Conservation (phyloP, 2,329 filamentous ascomycete genomes). For the Biscogniauxia mediterranea region DNA sequence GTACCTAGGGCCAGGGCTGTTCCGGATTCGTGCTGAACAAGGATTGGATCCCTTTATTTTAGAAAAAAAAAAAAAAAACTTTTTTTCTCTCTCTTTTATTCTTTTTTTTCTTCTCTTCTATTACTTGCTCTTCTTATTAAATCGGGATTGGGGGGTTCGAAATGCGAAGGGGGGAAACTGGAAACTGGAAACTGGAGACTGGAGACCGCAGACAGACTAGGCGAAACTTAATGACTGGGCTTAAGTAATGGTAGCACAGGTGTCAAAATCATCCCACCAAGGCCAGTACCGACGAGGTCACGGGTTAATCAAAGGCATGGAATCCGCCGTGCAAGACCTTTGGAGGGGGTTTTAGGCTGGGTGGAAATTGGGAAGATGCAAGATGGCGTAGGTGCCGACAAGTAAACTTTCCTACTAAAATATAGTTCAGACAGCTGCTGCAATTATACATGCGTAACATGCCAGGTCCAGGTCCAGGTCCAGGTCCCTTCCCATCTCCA, state of each 20-base stretch:
- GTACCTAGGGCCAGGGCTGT: not conserved
- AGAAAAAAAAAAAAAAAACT: no score
- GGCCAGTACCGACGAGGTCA: not conserved
- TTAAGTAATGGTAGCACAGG: not conserved
- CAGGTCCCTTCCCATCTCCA: no score
- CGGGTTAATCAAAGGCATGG: not conserved
- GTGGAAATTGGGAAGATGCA: not conserved
- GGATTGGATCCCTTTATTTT: not conserved
- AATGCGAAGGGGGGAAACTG: not conserved
- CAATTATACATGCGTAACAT: not conserved
- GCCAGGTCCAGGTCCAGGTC: no score
- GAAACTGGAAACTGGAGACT: not conserved
- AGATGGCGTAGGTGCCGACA: not conserved
- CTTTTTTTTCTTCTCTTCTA: not conserved
- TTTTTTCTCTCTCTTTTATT: not conserved
- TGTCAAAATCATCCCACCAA: not conserved
- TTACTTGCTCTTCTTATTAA: not conserved
- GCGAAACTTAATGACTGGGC: not conserved
- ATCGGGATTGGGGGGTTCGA: not conserved
- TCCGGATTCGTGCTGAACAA: not conserved
- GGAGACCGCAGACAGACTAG: no score
- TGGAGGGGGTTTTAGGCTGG: not conserved
- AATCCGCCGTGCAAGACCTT: not conserved
- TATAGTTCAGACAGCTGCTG: not conserved
- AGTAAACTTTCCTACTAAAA: not conserved